Evolutionary conservation across 345 rosid genomes (phyloP), one percentile per base, ranked within the genome.

Genomic region (Pugionium dolabratum): DNA sequence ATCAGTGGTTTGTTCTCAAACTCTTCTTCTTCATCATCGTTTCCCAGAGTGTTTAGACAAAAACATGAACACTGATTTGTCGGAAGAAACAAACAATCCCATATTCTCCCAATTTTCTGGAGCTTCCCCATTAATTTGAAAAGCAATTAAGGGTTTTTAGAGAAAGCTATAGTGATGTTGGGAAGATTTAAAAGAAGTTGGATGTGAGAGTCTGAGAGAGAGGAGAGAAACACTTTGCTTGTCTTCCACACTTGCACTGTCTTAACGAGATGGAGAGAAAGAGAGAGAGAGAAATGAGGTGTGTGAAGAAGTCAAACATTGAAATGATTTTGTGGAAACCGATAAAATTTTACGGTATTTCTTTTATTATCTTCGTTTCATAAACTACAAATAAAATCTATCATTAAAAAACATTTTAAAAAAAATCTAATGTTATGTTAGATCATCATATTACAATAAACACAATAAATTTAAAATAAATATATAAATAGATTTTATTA

Each of bases 51-150:
- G 67, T 72, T 84, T 36, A 78, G 72, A 77, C 89, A 83, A 76
- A 86, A 83, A 72, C 89, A 86, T 64, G 92, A 76, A 67, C 84
- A 69, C 5, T 82, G 80, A 10, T 76, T 76, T 40, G 81, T 67
- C 30, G 88, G 79, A 52, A 80, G 55, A 70, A 66, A 78, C 37
- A 86, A 50, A 76, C 83, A 76, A 62, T 79, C 81, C 63, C 85
- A 64, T 47, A 82, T 67, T 78, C 79, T 82, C 46, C 82, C 78
- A 37, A 86, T 64, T 54, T 80, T 76, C 44, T 68, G 73, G 54
- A 82, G 78, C 75, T 79, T 86, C 50, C 83, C 87, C 89, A 86
- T 86, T 67, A 5, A 1, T 4, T 28, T 34, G 53, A 64, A 64
- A 57, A 56, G 46, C 33, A 40, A 48, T 2, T 7, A 47, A 47